Percentiles rank a stretch among this genome's conserved stretches.
These are phyloP conservation scores for Phaeosphaeriaceae sp. DNA, from an alignment of 2,329 filamentous ascomycete genomes.

Conservation along the genomic window DNA sequence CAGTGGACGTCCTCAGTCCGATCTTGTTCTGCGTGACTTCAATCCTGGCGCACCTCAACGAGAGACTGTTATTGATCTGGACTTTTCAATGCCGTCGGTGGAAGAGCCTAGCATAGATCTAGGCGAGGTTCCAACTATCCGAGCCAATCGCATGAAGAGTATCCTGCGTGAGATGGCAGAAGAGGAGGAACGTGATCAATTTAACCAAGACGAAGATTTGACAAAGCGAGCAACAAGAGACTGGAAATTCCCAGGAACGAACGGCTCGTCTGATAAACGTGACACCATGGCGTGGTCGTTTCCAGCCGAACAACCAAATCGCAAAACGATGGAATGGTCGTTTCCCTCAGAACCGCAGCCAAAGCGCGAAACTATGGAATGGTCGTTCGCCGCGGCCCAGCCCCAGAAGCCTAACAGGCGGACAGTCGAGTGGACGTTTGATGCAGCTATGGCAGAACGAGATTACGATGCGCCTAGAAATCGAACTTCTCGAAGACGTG, in stretches of 20 bases:
- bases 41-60: constrained; percentile 52
- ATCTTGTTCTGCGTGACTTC: constrained; percentile 60
- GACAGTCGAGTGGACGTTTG: constrained; percentile 58
- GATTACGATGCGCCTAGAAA: constrained; percentile 41
- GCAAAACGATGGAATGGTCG: constrained; percentile 62
- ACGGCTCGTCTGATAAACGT: constrained; percentile 13
- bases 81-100: constrained; percentile 54
- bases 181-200: constrained; percentile 44
- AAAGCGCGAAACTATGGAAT: constrained; percentile 57
- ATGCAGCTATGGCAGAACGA: constrained; percentile 51
- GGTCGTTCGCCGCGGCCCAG: constrained; percentile 55
- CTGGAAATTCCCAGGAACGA: constrained; percentile 58
- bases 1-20: constrained; percentile 57
- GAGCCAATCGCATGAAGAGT: constrained; percentile 60
- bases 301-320: constrained; percentile 34
- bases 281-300: constrained; percentile 35
- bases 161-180: constrained; percentile 52
- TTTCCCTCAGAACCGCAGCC: constrained; percentile 49
- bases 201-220: constrained; percentile 33
- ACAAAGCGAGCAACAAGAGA: constrained; percentile 56
- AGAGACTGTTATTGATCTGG: constrained; percentile 64
- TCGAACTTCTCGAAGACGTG: constrained; percentile 39
- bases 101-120: constrained; percentile 52
- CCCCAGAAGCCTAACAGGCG: constrained; percentile 48
- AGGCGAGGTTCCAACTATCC: constrained; percentile 61